Evolutionary conservation across 1,139 yeast species (phyloP).

Genomic region (Taiozyma onychis): DNA sequence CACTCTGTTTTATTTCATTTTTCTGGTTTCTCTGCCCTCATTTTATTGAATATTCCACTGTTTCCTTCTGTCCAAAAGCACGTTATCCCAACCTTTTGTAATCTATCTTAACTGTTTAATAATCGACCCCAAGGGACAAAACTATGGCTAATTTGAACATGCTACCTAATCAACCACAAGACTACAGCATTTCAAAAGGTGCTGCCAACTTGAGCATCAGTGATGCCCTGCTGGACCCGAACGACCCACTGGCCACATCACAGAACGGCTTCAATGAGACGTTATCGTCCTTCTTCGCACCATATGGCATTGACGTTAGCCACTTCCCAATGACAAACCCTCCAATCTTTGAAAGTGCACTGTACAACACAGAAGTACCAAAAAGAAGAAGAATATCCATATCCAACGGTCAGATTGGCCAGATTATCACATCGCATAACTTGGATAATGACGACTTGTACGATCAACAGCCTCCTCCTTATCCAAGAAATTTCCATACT

Average conservation of each 20-base stretch:
- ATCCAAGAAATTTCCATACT: conserved; percentile 18
- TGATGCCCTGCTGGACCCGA: conserved; percentile 7
- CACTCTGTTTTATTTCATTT: no score
- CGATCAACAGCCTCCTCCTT: conserved; percentile 30
- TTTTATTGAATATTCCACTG: no score
- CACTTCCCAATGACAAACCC: conserved; percentile 61
- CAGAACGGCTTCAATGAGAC: conserved; percentile 32
- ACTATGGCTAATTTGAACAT: neutral
- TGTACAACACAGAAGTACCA: conserved; percentile 36
- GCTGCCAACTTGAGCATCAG: neutral
- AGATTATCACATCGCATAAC: conserved; percentile 32
- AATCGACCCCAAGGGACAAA: neutral
- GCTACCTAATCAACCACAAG: neutral
- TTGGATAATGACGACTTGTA: conserved; percentile 27
- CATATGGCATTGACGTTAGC: conserved; percentile 34
- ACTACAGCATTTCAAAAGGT: neutral
- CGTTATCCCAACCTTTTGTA: no score
- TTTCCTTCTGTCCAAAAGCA: no score
- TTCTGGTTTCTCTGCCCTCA: no score
- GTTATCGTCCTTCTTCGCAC: conserved; percentile 32
- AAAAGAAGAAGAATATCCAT: conserved; percentile 61
- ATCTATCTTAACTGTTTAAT: no score
- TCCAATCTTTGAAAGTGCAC: conserved; percentile 53
- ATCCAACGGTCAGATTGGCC: conserved; percentile 77
- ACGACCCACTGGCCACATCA: conserved; percentile 31